phyloP scores from a whole-genome alignment of 306 rosid species.

The Quillaja saponaria region DNA sequence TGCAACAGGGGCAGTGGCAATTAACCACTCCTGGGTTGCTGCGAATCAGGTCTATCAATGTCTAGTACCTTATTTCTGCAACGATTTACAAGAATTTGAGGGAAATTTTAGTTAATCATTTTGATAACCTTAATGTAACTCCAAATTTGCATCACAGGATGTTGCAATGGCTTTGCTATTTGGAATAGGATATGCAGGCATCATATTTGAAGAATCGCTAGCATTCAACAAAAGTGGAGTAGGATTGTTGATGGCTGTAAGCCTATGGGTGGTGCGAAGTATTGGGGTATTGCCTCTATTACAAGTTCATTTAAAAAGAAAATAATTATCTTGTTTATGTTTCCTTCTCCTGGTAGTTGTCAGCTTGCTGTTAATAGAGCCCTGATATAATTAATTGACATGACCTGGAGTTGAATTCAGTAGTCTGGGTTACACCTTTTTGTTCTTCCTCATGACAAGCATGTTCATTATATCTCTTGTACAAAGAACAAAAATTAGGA shows the following conservation, averaged over 20 bases:
- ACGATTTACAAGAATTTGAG: slow-evolving; percentile 9
- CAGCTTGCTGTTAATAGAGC: slow-evolving; percentile 1
- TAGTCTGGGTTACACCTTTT: too few relatives aligned
- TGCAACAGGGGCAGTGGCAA: slow-evolving; percentile 72
- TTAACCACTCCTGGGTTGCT: slow-evolving; percentile 94
- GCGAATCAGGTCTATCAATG: slow-evolving; percentile 75
- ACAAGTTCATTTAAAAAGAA: too few relatives aligned
- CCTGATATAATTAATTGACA: neutral
- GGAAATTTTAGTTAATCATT: neutral
- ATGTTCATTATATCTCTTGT: neutral
- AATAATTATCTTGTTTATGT: too few relatives aligned
- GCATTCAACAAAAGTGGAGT: slow-evolving; percentile 97
- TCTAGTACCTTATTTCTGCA: slow-evolving; percentile 20
- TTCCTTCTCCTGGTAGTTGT: slow-evolving; percentile 20
- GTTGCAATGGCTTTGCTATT: slow-evolving; percentile 88
- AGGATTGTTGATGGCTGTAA: slow-evolving; percentile 94
- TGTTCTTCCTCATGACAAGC: too few relatives aligned
- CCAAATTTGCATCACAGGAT: slow-evolving; percentile 51
- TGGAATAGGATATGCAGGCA: slow-evolving; percentile 91
- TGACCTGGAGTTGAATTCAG: neutral
- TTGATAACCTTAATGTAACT: slow-evolving; percentile 5
- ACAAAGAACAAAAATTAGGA: neutral
- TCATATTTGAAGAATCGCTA: slow-evolving; percentile 90
- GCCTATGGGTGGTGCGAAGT: slow-evolving; percentile 89
- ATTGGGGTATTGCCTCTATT: slow-evolving; percentile 64